Evolutionary conservation across 2,329 filamentous ascomycete genomes (phyloP), one percentile per base, ranked within the genome.

Genomic region (Colletotrichum costaricense): DNA sequence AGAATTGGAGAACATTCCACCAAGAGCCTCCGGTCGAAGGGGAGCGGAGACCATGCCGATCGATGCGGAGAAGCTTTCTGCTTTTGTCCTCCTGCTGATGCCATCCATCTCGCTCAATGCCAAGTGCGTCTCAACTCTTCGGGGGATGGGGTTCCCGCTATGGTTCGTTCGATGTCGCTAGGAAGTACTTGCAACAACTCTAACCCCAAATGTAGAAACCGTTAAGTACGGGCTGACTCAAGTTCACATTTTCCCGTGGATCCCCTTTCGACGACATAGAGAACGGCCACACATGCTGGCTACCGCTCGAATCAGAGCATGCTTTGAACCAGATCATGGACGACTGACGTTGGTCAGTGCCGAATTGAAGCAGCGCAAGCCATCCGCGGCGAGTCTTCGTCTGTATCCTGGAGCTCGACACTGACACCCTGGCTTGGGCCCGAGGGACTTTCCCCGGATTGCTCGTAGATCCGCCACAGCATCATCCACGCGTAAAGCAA

Each of bases 61-160:
- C 72, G 63, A 72, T 74, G 72, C 72, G 72, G 72, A 74, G 72
- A 74, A 71, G 63, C 68, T 67, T 72, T 64, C 72, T 74, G 30
- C 63, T 68, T 71, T 66, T 3, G 71, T 62, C 71, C 70, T 28
- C 62, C 35, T 70, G 70, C 66, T 65, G 56, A 49, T n/a, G 38
- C 60, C 54, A 24, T n/a, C 49, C 56, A 35, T 46, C 46, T 57
- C 56, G 33, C 35, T 22, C 26, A 57, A 60, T 60, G 71, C 35
- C 71, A 71, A 73, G 71, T 38, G 33, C 46, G 56, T 73, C 71
- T 71, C 56, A 71, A 73, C 55, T 60, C 42, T n/a, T 16, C 16
- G 16, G 55, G 24, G 35, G 22, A 24, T 14, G 55, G 49, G 46
- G 54, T 63, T 58, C 38, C 52, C 52, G 38, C 60, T 38, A 22